These are phyloP conservation scores for Lachnellula arida DNA, from an alignment of 2,329 filamentous ascomycete species.

Conservation along the genomic window DNA sequence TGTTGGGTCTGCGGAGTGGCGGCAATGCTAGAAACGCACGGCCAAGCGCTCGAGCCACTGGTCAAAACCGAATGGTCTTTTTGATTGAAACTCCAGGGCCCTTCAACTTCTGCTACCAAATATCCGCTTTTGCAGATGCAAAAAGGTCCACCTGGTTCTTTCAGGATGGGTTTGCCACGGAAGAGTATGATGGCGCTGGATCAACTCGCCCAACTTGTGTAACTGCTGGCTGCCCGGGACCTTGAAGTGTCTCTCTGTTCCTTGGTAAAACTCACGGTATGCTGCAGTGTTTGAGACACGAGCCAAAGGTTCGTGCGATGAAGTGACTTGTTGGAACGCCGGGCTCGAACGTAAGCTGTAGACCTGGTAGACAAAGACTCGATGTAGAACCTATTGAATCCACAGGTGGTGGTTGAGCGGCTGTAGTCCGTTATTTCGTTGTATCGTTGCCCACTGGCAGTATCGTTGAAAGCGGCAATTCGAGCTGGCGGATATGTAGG, in stretches of 20 bases:
- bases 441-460: too few species aligned
- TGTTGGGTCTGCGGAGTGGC: constrained; percentile 21
- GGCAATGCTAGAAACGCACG: constrained; percentile 27
- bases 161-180: neutral
- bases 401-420: neutral
- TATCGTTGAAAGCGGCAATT: too few species aligned
- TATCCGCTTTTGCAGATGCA: neutral
- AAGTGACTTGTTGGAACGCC: constrained; percentile 15
- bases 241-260: constrained; percentile 6
- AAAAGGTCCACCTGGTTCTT: too few species aligned
- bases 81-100: constrained; percentile 14
- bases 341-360: neutral
- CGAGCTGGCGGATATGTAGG: too few species aligned
- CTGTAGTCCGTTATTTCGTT: neutral
- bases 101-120: constrained; percentile 8
- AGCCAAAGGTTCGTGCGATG: constrained; percentile 31
- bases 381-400: neutral
- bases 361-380: neutral
- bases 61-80: constrained; percentile 18
- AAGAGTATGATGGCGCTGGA: neutral
- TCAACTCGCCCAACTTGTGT: neutral
- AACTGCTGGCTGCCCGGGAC: neutral
- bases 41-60: constrained; percentile 20
- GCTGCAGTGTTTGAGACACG: constrained; percentile 28
- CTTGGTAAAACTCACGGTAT: constrained; percentile 16